Percentiles rank a stretch among this genome's conserved stretches.
These are phyloP conservation scores for Sicyos baderoa DNA, from an alignment of 306 rosid genomes.

Conservation along the genomic window DNA sequence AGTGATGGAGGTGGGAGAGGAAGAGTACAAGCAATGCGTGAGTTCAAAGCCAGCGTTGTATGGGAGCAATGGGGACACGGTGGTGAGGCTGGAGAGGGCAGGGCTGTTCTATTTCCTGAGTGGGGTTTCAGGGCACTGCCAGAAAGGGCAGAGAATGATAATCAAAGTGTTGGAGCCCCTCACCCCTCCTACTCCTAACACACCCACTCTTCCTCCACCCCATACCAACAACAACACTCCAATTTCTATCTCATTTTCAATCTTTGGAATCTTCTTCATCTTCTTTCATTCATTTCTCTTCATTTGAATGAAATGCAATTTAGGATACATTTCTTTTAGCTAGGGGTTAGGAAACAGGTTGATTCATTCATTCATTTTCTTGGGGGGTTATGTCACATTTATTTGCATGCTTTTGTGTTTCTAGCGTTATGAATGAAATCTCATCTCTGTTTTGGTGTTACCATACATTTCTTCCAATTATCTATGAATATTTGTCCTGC, in stretches of 20 bases:
- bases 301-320: conserved; percentile 18
- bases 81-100: conserved; percentile 36
- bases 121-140: conserved; percentile 69
- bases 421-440: too few species aligned
- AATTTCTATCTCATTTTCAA: conserved; percentile 16
- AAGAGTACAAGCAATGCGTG: conserved; percentile 53
- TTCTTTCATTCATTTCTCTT: conserved; percentile 16
- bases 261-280: conserved; percentile 15
- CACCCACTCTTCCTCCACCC: conserved; percentile 18
- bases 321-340: not conserved
- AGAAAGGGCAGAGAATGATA: conserved; percentile 59
- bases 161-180: conserved; percentile 55
- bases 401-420: too few species aligned
- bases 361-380: too few species aligned
- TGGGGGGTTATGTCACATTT: too few species aligned
- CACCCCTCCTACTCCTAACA: conserved; percentile 44
- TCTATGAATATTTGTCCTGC: too few species aligned
- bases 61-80: conserved; percentile 48
- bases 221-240: conserved; percentile 18
- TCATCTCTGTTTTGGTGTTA: too few species aligned
- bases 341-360: not conserved
- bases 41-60: conserved; percentile 48
- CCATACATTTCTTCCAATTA: too few species aligned
- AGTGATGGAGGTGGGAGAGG: conserved; percentile 60
- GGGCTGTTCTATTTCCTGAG: conserved; percentile 80